A percentile compares a stretch with the other conserved stretches of the same genome.
Conservation (phyloP, 106 monocot species). For the Narthecium ossifragum region DNA sequence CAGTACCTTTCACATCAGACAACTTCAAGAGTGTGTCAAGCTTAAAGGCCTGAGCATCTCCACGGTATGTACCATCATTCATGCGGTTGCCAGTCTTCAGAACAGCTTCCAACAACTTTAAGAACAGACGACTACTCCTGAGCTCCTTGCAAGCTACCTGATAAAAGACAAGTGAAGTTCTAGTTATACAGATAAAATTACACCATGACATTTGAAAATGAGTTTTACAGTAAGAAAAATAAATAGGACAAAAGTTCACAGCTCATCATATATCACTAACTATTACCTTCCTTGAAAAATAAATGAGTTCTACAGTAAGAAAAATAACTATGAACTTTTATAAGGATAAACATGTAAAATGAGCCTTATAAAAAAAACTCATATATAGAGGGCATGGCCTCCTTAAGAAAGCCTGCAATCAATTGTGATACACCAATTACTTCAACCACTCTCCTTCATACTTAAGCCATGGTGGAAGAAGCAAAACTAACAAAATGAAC, state of each 20-base stretch:
- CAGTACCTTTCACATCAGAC: constrained; percentile 57
- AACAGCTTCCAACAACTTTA: constrained; percentile 55
- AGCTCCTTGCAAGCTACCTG: constrained; percentile 56
- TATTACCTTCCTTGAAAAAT: no score
- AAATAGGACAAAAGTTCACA: no score
- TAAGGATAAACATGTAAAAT: background rate
- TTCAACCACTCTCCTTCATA: no score
- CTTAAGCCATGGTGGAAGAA: no score
- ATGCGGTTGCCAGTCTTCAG: constrained; percentile 65
- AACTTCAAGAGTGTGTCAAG: constrained; percentile 58
- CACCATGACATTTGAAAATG: background rate
- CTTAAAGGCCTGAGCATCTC: constrained; percentile 58
- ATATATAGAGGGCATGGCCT: no score
- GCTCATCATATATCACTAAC: no score
- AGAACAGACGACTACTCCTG: constrained; percentile 39
- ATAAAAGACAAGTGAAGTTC: background rate
- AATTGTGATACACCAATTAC: no score
- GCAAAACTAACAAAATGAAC: background rate
- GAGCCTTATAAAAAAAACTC: no score
- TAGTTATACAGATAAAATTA: background rate
- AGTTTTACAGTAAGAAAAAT: background rate
- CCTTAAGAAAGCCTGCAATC: no score
- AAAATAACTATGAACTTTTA: background rate
- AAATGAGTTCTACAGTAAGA: background rate
- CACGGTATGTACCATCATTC: constrained; percentile 70